Base-by-base conservation (phyloP, 108 stramenopile genomes). In the Nitzschia sp. region DNA sequence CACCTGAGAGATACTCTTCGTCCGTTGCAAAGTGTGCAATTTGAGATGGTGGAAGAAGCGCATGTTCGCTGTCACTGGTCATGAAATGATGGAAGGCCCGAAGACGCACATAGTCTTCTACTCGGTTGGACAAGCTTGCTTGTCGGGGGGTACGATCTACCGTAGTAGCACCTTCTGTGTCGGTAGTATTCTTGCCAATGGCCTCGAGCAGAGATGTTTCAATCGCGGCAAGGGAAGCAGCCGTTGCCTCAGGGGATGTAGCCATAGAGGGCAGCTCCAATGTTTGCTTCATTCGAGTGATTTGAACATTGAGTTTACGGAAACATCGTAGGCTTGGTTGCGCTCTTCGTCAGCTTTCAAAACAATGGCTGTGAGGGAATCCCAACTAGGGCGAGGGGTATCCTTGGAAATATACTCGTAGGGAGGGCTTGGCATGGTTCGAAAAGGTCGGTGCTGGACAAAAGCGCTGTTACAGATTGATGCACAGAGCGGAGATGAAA, bases 1-100 rank as follows among this genome's bases (percentile, higher is more conserved):
- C 84, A 15, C 91, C 91, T 6, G 65, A 81, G 21, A 92, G 63
- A 58, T 92, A 92, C 70, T 92, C 91, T 67, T 92, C 91, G 56
- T 92, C 91, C 10, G 86, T 89, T 0, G 77, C 67, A 11, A 69
- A 69, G 20, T 51, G 8, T 7, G 24, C 12, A 29, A 14, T 43
- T 43, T 21, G 52, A 19, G 68, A 68, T 26, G 69, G 79, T 38
- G 55, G 65, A 0, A 88, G 14, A 11, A 87, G 65, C 10, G 37
- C 64, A 34, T 34, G 29, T 34, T 34, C 29, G 5, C 29, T 34
- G 6, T 80, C 87, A 34, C 63, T 71, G 2, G 37, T 19, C 24
- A 92, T 61, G 69, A 87, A 92, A 60, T 87, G 80, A 8, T 71
- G 51, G 61, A 82, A 84, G 40, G 87, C 78, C 58, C 70, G 57